These are phyloP conservation scores for Bretschneidera sinensis DNA, from an alignment of 345 rosid species.

Conservation along the genomic window DNA sequence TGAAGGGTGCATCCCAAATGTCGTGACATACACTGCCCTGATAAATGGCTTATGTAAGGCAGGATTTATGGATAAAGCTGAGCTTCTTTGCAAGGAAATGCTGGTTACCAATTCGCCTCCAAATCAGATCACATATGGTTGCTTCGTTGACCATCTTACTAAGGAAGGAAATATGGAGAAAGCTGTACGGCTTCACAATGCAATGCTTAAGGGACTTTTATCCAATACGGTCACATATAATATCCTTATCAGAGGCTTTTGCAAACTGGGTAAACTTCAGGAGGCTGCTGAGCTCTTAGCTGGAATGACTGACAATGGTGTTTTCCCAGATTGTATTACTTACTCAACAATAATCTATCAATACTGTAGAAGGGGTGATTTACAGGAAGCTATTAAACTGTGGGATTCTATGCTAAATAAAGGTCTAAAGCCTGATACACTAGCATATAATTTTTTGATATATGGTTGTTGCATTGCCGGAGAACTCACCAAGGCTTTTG, in stretches of 20 bases:
- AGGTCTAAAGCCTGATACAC: conserved; percentile 64
- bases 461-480: conserved; percentile 65
- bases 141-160: conserved; percentile 70
- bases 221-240: conserved; percentile 70
- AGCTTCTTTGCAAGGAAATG: conserved; percentile 59
- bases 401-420: conserved; percentile 67
- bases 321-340: conserved; percentile 78
- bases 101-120: conserved; percentile 39
- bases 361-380: conserved; percentile 47
- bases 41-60: conserved; percentile 81
- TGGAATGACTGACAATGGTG: conserved; percentile 51
- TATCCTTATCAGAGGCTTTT: conserved; percentile 70
- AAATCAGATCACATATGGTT: conserved; percentile 74
- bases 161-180: conserved; percentile 59
- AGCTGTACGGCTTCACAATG: conserved; percentile 65
- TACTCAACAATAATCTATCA: conserved; percentile 77
- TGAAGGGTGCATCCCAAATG: conserved; percentile 69
- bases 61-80: conserved; percentile 65
- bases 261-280: conserved; percentile 61
- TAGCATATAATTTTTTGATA: conserved; percentile 67
- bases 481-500: conserved; percentile 49
- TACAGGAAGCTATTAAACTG: conserved; percentile 52
- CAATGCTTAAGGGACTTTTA: conserved; percentile 53
- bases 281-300: conserved; percentile 55
- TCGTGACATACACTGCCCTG: conserved; percentile 78